These are phyloP conservation scores for Aspergillus homomorphus DNA, from an alignment of 495 filamentous ascomycete genomes.

Conservation along the genomic window DNA sequence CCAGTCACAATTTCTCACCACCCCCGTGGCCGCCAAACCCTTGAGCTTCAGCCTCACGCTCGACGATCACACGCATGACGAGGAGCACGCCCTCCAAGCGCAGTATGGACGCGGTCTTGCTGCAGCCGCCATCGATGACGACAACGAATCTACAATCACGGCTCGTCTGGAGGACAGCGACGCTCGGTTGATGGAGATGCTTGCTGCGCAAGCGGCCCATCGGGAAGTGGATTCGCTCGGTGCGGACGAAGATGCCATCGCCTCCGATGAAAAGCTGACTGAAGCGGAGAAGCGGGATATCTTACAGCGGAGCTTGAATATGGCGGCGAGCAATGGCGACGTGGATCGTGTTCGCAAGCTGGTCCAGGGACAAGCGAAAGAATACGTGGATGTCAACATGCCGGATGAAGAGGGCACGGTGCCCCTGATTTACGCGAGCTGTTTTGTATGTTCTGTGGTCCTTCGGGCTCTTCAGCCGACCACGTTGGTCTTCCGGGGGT, in stretches of 20 bases:
- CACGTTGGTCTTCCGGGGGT: not conserved
- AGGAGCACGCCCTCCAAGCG: slow-evolving; percentile 38
- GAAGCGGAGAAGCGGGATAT: slow-evolving; percentile 74
- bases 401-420: slow-evolving; percentile 94
- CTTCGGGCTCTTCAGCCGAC: slow-evolving; percentile 2
- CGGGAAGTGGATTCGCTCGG: slow-evolving; percentile 64
- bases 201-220: slow-evolving; percentile 87
- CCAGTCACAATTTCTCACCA: slow-evolving; percentile 89
- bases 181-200: slow-evolving; percentile 87
- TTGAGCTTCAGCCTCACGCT: slow-evolving; percentile 80
- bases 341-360: slow-evolving; percentile 75
- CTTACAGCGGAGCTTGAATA: slow-evolving; percentile 83
- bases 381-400: slow-evolving; percentile 82
- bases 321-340: slow-evolving; percentile 97
- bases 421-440: slow-evolving; percentile 96
- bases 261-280: slow-evolving; percentile 67
- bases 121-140: slow-evolving; percentile 47
- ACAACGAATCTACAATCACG: slow-evolving; percentile 57
- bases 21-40: slow-evolving; percentile 77
- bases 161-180: slow-evolving; percentile 78
- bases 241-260: slow-evolving; percentile 77
- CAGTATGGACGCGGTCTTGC: slow-evolving; percentile 35
- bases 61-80: slow-evolving; percentile 59
- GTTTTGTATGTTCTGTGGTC: slow-evolving; percentile 69
- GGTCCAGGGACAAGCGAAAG: slow-evolving; percentile 67